Conservation (phyloP, 805 yeast genomes). For the Starmerella cellae region DNA sequence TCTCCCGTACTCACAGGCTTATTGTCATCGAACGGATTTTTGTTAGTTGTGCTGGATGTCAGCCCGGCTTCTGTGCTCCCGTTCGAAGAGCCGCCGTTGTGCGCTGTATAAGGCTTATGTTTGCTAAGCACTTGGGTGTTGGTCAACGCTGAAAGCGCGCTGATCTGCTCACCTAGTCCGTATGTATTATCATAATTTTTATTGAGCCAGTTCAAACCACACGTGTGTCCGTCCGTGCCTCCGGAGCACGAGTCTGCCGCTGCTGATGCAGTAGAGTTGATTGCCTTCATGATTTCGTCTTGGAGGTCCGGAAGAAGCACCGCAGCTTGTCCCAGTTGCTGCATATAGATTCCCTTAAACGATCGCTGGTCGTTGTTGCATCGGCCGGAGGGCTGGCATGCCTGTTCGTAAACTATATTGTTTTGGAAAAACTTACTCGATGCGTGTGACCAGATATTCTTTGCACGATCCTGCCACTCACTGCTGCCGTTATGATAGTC, state of each 20-base stretch:
- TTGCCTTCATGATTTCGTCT: conserved; percentile 34
- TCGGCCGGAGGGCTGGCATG: conserved; percentile 42
- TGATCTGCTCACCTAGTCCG: conserved; percentile 78
- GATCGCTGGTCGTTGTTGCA: conserved; percentile 68
- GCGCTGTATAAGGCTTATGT: conserved; percentile 49
- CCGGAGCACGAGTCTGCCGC: conserved; percentile 75
- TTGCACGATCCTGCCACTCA: conserved; percentile 45
- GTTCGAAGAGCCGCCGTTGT: conserved; percentile 54
- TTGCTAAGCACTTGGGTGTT: conserved; percentile 29
- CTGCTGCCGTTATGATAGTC: conserved; percentile 44
- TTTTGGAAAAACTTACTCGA: conserved; percentile 37
- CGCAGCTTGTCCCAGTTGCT: conserved; percentile 53
- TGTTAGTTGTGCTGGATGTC: conserved; percentile 8
- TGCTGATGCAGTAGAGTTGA: conserved; percentile 45
- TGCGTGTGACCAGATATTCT: conserved; percentile 36
- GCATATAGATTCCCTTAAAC: conserved; percentile 55
- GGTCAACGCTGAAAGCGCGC: conserved; percentile 55
- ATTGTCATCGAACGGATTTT: conserved; percentile 18
- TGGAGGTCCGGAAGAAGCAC: conserved; percentile 44
- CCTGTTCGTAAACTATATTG: conserved; percentile 52
- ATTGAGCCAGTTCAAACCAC: conserved; percentile 61
- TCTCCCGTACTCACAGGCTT: conserved; percentile 44
- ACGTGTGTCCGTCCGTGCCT: conserved; percentile 66
- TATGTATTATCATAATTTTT: conserved; percentile 50
- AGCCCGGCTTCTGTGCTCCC: conserved; percentile 64